These are phyloP conservation scores for Anthostomella pinea DNA, from an alignment of 2,329 filamentous ascomycete genomes.

Conservation along the genomic window DNA sequence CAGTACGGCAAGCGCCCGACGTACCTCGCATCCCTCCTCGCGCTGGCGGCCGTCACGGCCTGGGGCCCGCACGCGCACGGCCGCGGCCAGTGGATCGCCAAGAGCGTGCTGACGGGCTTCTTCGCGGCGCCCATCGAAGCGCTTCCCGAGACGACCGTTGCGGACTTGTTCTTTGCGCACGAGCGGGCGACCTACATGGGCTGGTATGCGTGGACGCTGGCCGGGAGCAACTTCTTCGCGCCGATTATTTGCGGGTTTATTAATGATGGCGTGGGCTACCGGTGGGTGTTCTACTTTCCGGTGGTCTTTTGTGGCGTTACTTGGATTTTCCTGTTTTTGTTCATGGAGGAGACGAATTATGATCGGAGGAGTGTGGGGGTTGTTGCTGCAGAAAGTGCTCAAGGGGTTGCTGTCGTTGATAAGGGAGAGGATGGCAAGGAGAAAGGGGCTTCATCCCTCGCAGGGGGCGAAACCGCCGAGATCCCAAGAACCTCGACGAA, in stretches of 20 bases:
- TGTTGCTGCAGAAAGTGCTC: constrained; percentile 9
- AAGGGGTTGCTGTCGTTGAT: constrained; percentile 8
- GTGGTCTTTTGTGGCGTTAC: constrained; percentile 36
- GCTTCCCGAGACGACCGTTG: constrained; percentile 43
- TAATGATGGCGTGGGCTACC: constrained; percentile 38
- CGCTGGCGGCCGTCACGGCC: constrained; percentile 32
- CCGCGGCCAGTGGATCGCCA: constrained; percentile 44
- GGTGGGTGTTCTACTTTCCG: constrained; percentile 44
- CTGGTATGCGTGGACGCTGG: constrained; percentile 39
- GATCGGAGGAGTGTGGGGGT: constrained; percentile 32
- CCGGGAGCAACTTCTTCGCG: constrained; percentile 42
- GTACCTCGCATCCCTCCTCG: constrained; percentile 37
- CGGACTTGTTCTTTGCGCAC: constrained; percentile 41
- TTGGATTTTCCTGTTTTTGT: constrained; percentile 46
- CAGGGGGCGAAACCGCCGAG: constrained; percentile 18
- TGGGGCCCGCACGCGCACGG: constrained; percentile 38
- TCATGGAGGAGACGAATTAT: constrained; percentile 60
- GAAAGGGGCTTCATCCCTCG: constrained; percentile 17
- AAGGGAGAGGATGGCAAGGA: constrained; percentile 8
- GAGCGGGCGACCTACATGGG: constrained; percentile 43
- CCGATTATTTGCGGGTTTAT: constrained; percentile 45
- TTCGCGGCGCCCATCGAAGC: constrained; percentile 45
- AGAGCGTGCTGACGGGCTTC: constrained; percentile 43
- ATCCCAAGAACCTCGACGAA: constrained; percentile 24
- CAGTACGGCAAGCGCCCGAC: constrained; percentile 42